phyloP scores from a whole-genome alignment of 2,329 filamentous ascomycete species.

The Aspergillus alliaceus region DNA sequence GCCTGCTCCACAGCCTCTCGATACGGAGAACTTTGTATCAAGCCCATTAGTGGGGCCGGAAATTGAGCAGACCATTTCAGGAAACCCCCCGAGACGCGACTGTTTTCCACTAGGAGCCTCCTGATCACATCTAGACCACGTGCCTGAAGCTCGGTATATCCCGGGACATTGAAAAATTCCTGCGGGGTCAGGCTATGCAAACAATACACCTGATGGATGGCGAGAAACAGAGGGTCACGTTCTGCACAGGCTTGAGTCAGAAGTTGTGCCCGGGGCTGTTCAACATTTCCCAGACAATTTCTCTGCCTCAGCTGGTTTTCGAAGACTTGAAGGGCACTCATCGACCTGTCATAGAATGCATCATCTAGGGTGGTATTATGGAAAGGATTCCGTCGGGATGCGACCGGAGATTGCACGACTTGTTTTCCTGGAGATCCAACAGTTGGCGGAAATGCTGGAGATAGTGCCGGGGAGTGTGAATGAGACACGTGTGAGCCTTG shows the following conservation, averaged over 20 bases:
- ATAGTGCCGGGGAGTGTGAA: background rate
- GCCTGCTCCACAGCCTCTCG: constrained; percentile 37
- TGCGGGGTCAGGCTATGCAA: constrained; percentile 48
- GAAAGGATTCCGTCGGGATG: background rate
- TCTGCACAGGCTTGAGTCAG: constrained; percentile 57
- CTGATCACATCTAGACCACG: constrained; percentile 39
- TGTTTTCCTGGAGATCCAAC: background rate
- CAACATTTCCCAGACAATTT: constrained; percentile 39
- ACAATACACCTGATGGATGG: constrained; percentile 66
- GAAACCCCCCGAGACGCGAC: constrained; percentile 38
- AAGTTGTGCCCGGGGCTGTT: constrained; percentile 51
- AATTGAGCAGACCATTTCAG: constrained; percentile 51
- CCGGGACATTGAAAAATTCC: constrained; percentile 39
- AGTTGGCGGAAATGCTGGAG: background rate
- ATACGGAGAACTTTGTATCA: constrained; percentile 35
- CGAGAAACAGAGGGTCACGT: constrained; percentile 64
- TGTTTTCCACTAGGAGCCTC: constrained; percentile 50
- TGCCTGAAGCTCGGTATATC: constrained; percentile 30
- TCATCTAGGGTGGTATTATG: constrained; percentile 15
- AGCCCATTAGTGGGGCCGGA: constrained; percentile 38
- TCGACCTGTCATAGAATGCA: constrained; percentile 8
- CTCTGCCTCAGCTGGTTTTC: constrained; percentile 11
- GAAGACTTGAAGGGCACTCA: constrained; percentile 18
- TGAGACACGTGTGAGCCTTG: background rate
- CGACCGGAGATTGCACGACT: background rate